A percentile compares a stretch with the other conserved stretches of the same genome.
phyloP scores from a whole-genome alignment of 2,329 filamentous ascomycete genomes.

The Nothophoma quercina region DNA sequence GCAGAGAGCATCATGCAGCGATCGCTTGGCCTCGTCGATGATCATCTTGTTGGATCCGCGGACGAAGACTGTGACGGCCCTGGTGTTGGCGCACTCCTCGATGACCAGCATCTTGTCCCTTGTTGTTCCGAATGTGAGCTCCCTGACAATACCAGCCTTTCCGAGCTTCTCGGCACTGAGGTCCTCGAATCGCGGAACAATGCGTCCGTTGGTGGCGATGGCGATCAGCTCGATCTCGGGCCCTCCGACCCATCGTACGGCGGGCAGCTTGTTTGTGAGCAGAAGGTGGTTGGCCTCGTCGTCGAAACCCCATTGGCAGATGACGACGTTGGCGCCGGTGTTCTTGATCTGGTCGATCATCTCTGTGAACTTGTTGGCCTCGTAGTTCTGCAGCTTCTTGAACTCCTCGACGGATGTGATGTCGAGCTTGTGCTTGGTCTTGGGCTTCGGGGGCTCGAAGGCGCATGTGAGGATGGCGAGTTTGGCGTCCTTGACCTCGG shows the following conservation, averaged over 20 bases:
- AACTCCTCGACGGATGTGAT: slow-evolving; percentile 98
- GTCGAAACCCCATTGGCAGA: slow-evolving; percentile 99
- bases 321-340: slow-evolving; percentile 94
- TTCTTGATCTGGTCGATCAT: slow-evolving; percentile 99
- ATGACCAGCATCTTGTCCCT: slow-evolving; percentile 99
- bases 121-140: slow-evolving; percentile 97
- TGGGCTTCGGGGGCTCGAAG: slow-evolving; percentile 98
- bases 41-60: slow-evolving; percentile 99
- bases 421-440: slow-evolving; percentile 99
- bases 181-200: slow-evolving; percentile 97
- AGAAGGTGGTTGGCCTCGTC: slow-evolving; percentile 98
- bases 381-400: slow-evolving; percentile 96
- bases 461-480: slow-evolving; percentile 97
- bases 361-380: slow-evolving; percentile 94
- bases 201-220: slow-evolving; percentile 96
- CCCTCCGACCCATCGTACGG: slow-evolving; percentile 96
- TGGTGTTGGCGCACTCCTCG: slow-evolving; percentile 97
- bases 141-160: slow-evolving; percentile 84
- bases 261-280: slow-evolving; percentile 93
- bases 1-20: slow-evolving; percentile 94
- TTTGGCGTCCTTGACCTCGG: slow-evolving; percentile 93
- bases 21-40: slow-evolving; percentile 98
- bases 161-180: slow-evolving; percentile 90
- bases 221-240: slow-evolving; percentile 98
- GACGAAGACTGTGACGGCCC: slow-evolving; percentile 95